Evolutionary conservation across 2,329 filamentous ascomycete genomes (phyloP), one percentile per base, ranked within the genome.

Genomic region (Berkeleyomyces basicola): DNA sequence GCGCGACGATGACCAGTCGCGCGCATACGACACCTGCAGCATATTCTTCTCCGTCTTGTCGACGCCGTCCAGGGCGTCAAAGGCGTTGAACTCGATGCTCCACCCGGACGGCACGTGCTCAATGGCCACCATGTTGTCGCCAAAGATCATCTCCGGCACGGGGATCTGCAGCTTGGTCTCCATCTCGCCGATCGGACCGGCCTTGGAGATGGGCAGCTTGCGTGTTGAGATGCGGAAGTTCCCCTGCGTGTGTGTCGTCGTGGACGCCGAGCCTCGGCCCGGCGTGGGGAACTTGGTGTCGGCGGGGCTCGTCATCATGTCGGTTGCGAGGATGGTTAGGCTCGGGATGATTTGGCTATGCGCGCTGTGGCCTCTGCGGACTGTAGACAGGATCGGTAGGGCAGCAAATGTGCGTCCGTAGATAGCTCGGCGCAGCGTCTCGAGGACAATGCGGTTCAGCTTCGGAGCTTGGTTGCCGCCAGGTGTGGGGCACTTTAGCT

Each of bases 111-210:
- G 79, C n/a, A 76, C 66, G 75, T 97, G 90, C 61, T 84, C 78
- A 65, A 99, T 79, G 5, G 82, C 76, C 47, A 95, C 85, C 64
- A 87, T 77, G 73, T 99, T 99, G 77, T 99, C 91, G 66, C 93
- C 93, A 71, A 99, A 99, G 67, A 99, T 99, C 93, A 99, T 99
- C 76, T 99, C 93, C 7, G 93, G 93, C 47, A 92, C 83, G 16
- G 92, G 84, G 70, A 99, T 96, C 39, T 85, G 85, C 61, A 99
- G 80, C 66, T 82, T 83, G 63, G 79, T 78, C 47, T 85, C 85
- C 83, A 99, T 88, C 44, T 82, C 82, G 70, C 96, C 90, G 70
- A 99, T 97, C 59, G 90, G 88, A 4, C 82, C 87, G 55, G 91
- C 84, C 74, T 96, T 96, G 68, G 95, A 87, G 73, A 99, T 99